A percentile compares a stretch with the other conserved stretches of the same genome.
Evolutionary conservation across 345 rosid genomes (phyloP).

Genomic region (Syzygium aqueum): DNA sequence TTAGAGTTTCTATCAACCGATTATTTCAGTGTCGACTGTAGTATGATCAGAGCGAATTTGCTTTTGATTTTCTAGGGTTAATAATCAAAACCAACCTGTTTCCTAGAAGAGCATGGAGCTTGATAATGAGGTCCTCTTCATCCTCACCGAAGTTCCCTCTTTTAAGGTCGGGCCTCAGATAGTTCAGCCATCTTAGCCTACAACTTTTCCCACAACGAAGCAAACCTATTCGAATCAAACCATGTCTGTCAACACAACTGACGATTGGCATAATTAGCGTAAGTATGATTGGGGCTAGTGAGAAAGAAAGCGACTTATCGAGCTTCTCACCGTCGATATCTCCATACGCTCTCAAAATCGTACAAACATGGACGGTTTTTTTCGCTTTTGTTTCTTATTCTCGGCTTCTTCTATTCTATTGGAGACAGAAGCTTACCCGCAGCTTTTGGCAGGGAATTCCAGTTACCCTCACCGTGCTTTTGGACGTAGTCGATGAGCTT

Average conservation of each 20-base stretch:
- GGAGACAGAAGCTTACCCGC: conserved; percentile 8
- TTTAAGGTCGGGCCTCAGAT: conserved; percentile 25
- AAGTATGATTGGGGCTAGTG: not conserved
- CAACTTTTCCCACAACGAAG: conserved; percentile 28
- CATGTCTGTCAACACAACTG: not conserved
- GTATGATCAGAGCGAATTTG: not conserved
- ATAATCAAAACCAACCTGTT: conserved; percentile 7
- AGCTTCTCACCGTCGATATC: not conserved
- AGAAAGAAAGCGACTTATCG: not conserved
- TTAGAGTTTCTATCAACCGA: not conserved
- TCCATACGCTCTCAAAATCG: not conserved
- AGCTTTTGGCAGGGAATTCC: conserved; percentile 21
- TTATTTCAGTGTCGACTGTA: not conserved
- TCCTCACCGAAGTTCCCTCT: conserved; percentile 24
- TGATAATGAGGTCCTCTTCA: conserved; percentile 26
- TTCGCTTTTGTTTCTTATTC: not conserved
- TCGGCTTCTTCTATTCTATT: not conserved
- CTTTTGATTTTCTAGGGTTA: not conserved
- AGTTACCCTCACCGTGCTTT: conserved; percentile 23
- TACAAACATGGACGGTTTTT: not conserved
- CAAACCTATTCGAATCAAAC: not conserved
- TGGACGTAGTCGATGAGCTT: conserved; percentile 18
- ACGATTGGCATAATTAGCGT: not conserved
- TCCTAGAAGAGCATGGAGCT: conserved; percentile 25
- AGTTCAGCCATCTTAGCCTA: conserved; percentile 26